Evolutionary conservation across 176 grass and related monocot species (phyloP).

Genomic region (Paspalum vaginatum): DNA sequence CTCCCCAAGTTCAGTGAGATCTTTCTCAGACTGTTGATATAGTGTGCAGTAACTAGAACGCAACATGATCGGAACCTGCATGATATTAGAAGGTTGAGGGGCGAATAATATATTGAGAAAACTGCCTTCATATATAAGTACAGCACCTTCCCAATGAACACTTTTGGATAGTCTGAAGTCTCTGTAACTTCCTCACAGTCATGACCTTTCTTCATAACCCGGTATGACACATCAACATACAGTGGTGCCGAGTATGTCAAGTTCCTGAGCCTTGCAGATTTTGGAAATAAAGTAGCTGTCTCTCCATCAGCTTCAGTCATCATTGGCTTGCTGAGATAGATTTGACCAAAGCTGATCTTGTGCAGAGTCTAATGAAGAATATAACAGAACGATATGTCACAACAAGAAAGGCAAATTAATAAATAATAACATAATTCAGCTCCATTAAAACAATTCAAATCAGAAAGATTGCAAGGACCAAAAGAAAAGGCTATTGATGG

Average conservation of each 20-base stretch:
- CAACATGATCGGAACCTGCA: slow-evolving; percentile 93
- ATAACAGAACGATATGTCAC: slow-evolving; percentile 27
- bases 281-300: slow-evolving; percentile 92
- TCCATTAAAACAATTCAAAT: slow-evolving; percentile 13
- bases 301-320: slow-evolving; percentile 98
- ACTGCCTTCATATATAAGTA: slow-evolving; percentile 7
- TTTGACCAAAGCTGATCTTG: slow-evolving; percentile 94
- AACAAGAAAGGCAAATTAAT: slow-evolving; percentile 15
- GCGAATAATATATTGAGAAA: slow-evolving; percentile 31
- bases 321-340: slow-evolving; percentile 96
- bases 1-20: slow-evolving; percentile 93
- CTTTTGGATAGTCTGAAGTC: slow-evolving; percentile 89
- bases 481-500: neutral
- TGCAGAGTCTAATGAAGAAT: slow-evolving; percentile 74
- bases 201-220: slow-evolving; percentile 96
- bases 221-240: slow-evolving; percentile 93
- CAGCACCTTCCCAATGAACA: slow-evolving; percentile 94
- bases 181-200: slow-evolving; percentile 97
- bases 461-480: neutral
- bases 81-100: neutral
- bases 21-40: slow-evolving; percentile 91
- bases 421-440: slow-evolving; percentile 10
- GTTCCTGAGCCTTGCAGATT: slow-evolving; percentile 93
- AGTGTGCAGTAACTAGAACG: slow-evolving; percentile 95
- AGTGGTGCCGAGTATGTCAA: slow-evolving; percentile 91